Evolutionary conservation across 2,329 filamentous ascomycete genomes (phyloP).

Genomic region (Verticillium zaregamsianum): DNA sequence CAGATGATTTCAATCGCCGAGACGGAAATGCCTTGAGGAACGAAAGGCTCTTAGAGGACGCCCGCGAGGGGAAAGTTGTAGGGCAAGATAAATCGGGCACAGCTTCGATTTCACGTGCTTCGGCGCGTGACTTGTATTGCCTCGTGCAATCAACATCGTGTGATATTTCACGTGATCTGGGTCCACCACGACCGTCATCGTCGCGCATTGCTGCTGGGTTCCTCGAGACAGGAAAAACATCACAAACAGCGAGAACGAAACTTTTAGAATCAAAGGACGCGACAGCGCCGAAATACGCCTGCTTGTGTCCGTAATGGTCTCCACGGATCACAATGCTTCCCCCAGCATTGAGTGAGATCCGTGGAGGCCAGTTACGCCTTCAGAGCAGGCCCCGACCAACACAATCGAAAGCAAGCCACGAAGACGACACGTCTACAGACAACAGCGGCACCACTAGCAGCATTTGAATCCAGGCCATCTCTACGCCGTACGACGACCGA

Average conservation of each 20-base stretch:
- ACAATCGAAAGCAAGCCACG: slow-evolving; percentile 3
- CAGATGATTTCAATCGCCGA: too few species aligned
- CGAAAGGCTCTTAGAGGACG: too few species aligned
- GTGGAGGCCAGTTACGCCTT: neutral
- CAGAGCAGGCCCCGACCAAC: slow-evolving; percentile 3
- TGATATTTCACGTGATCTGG: too few species aligned
- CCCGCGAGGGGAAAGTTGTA: too few species aligned
- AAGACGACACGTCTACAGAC: slow-evolving; percentile 1
- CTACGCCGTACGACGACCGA: neutral
- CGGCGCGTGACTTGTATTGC: too few species aligned
- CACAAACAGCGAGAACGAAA: slow-evolving; percentile 2
- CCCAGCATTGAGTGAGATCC: neutral
- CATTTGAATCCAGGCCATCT: neutral
- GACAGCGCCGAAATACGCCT: slow-evolving; percentile 5
- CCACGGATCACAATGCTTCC: neutral
- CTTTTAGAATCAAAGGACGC: neutral
- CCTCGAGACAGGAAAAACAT: too few species aligned
- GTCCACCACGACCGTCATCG: too few species aligned
- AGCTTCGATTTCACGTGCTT: too few species aligned
- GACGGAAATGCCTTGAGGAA: too few species aligned
- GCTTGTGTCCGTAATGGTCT: slow-evolving; percentile 1
- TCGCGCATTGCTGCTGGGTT: too few species aligned
- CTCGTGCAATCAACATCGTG: too few species aligned
- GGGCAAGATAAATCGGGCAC: too few species aligned
- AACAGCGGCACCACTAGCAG: neutral